These are phyloP conservation scores for Colletotrichum incanum DNA, from an alignment of 2,329 filamentous ascomycete species.

Conservation along the genomic window DNA sequence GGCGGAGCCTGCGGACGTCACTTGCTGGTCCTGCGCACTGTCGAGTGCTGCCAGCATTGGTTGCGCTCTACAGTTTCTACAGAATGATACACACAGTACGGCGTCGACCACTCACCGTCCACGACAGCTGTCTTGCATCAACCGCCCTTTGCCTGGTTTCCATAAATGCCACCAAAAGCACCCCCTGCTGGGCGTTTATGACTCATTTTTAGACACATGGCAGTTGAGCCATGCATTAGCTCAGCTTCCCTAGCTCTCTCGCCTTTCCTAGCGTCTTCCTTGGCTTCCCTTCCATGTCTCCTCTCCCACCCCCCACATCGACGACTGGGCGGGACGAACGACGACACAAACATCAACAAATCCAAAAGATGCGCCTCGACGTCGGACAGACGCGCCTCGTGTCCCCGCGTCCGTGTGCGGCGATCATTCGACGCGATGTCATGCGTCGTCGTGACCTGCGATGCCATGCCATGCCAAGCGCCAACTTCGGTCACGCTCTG, in stretches of 20 bases:
- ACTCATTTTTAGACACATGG: constrained; percentile 54
- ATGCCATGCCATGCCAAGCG: constrained; percentile 22
- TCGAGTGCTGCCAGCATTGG: accelerated
- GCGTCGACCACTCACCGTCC: constrained; percentile 38
- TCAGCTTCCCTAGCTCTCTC: not conserved
- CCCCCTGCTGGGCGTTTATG: constrained; percentile 48
- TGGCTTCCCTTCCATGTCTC: constrained; percentile 9
- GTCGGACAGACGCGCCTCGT: constrained; percentile 6
- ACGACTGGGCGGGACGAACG: constrained; percentile 29
- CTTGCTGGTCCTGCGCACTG: constrained; percentile 17
- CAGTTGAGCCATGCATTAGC: constrained; percentile 40
- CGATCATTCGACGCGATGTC: constrained; percentile 39
- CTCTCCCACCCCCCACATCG: not conserved
- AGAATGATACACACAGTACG: not conserved
- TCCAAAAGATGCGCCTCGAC: not conserved
- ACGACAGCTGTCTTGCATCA: constrained; percentile 26
- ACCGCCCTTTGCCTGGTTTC: constrained; percentile 14
- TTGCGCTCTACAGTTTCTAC: accelerated
- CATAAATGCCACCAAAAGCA: constrained; percentile 42
- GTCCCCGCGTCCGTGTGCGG: not conserved
- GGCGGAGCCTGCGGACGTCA: constrained; percentile 17
- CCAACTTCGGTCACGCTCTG: not conserved
- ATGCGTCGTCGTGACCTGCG: constrained; percentile 38
- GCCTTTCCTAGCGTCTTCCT: constrained; percentile 16
- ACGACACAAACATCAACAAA: constrained; percentile 38